A percentile compares a stretch with the other conserved stretches of the same genome.
Evolutionary conservation across 2,329 filamentous ascomycete species (phyloP).

Genomic region (Cercospora zeina): DNA sequence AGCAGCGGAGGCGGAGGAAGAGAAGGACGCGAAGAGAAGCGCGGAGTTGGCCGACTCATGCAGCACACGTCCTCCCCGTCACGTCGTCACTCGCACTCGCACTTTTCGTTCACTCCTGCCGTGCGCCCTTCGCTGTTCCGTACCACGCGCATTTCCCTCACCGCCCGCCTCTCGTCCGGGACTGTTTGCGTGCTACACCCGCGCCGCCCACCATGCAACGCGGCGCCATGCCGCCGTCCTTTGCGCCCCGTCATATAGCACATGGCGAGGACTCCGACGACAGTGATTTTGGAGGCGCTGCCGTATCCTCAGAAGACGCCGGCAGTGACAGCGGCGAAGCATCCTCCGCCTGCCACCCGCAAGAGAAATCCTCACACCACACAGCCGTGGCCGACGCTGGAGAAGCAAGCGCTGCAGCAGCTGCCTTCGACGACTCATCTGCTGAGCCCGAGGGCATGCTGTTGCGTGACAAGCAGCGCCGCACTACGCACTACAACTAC

Average conservation of each 20-base stretch:
- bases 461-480: constrained; percentile 57
- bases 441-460: constrained; percentile 42
- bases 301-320: constrained; percentile 24
- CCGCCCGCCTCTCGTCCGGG: neutral
- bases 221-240: constrained; percentile 34
- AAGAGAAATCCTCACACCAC: constrained; percentile 4
- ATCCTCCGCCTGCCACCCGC: neutral
- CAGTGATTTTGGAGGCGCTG: constrained; percentile 25
- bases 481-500: constrained; percentile 89
- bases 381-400: constrained; percentile 20
- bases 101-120: neutral
- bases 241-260: constrained; percentile 31
- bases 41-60: neutral
- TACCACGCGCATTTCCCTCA: neutral
- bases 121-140: neutral
- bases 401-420: constrained; percentile 23
- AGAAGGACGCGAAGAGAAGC: neutral
- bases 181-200: neutral
- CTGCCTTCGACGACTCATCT: constrained; percentile 16
- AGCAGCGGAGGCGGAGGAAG: neutral
- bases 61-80: neutral
- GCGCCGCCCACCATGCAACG: constrained; percentile 27
- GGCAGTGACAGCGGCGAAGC: constrained; percentile 27
- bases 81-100: neutral
- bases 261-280: constrained; percentile 34